phyloP scores from a whole-genome alignment of 768 basidiomycete genomes.

The Termitomyces eurrhizus region DNA sequence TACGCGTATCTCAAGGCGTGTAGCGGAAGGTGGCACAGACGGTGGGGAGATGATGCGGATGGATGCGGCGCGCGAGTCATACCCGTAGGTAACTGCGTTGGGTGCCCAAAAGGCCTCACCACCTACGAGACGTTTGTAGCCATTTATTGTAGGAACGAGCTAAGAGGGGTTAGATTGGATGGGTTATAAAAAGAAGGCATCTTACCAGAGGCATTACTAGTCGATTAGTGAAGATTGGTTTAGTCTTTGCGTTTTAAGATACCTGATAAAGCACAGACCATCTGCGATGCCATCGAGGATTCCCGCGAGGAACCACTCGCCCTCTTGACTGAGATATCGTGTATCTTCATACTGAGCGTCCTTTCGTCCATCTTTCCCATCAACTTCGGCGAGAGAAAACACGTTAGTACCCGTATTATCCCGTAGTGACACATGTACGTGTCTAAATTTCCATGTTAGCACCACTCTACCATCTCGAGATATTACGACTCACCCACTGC shows the following conservation, averaged over 20 bases:
- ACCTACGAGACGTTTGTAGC: conserved; percentile 94
- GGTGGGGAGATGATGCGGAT: conserved; percentile 93
- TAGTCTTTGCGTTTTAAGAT: background rate
- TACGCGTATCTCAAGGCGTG: conserved; percentile 89
- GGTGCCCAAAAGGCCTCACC: conserved; percentile 96
- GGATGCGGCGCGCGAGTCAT: conserved; percentile 91
- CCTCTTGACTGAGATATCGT: conserved; percentile 76
- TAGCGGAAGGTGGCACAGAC: conserved; percentile 73
- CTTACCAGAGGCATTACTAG: conserved; percentile 77
- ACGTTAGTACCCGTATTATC: conserved; percentile 66
- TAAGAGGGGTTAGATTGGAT: conserved; percentile 19
- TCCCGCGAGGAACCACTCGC: conserved; percentile 94
- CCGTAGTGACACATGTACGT: conserved; percentile 88
- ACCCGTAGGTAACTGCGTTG: conserved; percentile 90
- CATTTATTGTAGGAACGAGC: conserved; percentile 90
- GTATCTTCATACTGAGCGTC: conserved; percentile 79
- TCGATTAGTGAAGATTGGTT: background rate
- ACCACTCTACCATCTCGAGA: background rate
- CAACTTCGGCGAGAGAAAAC: conserved; percentile 68
- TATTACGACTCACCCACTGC: conserved; percentile 66
- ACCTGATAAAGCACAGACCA: conserved; percentile 35
- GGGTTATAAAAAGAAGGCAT: background rate
- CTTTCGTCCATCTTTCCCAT: conserved; percentile 58
- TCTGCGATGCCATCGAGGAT: conserved; percentile 86
- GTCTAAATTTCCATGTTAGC: conserved; percentile 37